Conservation (phyloP, 768 basidiomycete genomes). For the Rhizopogon salebrosus region DNA sequence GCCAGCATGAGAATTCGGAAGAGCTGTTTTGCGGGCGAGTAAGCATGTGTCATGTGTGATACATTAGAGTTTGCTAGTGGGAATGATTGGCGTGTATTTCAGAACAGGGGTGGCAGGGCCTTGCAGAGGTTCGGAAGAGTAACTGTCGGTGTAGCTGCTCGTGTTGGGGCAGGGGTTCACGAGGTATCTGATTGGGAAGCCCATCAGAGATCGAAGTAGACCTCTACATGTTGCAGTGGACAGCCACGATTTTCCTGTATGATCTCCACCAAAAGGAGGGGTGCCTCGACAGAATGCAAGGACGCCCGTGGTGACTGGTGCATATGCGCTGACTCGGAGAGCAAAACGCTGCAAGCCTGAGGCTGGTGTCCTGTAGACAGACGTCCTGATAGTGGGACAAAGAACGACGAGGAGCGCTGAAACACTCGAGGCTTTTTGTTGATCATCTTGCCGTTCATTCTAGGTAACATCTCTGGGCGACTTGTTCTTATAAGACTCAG, state of each 20-base stretch:
- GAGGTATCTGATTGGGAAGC: conserved; percentile 10
- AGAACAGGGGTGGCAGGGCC: conserved; percentile 14
- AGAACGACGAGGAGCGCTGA: conserved; percentile 39
- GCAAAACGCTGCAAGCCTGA: conserved; percentile 40
- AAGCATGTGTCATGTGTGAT: conserved; percentile 68
- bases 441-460: conserved; percentile 40
- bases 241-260: conserved; percentile 3
- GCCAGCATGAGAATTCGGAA: conserved; percentile 72
- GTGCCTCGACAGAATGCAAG: conserved; percentile 45
- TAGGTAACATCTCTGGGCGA: conserved; percentile 38
- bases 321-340: conserved; percentile 74
- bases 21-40: conserved; percentile 73
- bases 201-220: background rate
- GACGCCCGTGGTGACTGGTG: conserved; percentile 67
- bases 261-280: conserved; percentile 22
- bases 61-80: conserved; percentile 69
- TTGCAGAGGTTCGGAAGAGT: conserved; percentile 2
- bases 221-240: background rate
- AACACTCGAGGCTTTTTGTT: conserved; percentile 41
- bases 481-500: conserved; percentile 21
- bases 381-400: conserved; percentile 27
- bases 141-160: conserved; percentile 2
- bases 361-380: too few species aligned
- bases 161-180: conserved; percentile 10
- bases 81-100: conserved; percentile 37